Base-by-base conservation (phyloP, 2,329 filamentous ascomycete genomes). In the Botrytis fragariae region DNA sequence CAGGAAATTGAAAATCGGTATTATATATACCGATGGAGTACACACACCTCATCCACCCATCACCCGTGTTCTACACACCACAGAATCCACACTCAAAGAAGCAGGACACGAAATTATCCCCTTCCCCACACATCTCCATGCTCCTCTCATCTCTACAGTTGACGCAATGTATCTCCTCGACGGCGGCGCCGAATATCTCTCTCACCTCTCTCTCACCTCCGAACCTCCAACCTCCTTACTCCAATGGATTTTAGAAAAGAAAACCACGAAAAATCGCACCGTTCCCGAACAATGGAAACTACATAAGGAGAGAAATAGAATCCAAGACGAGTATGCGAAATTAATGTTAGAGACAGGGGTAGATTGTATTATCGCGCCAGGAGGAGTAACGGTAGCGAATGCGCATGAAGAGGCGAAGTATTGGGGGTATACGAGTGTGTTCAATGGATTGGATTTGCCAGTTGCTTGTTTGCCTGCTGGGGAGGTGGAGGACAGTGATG, bases 1-100 rank as follows among this genome's bases (percentile, higher is more conserved):
- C 22, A 82, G 81, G 78, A 76, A 74, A 0, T 81, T 83, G 2
- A 82, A 82, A 51, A 83, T 84, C 67, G 81, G 82, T 6, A 67
- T 79, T 3, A 76, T 79, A 51, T 79, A 75, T 63, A 67, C 75
- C 22, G 78, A 79, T 62, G 68, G 70, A 0, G 69, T 78, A 1
- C 78, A 78, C 1, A 72, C 37, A 0, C 73, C 75, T 22, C 75
- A 76, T 60, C 74, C 73, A 32, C 71, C 73, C 18, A 74, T 73
- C 42, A 20, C 72, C n/a, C 73, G 62, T 4, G 37, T 37, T 0
- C 45, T 73, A 0, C 32, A 32, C 25, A 1, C 12, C 12, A 59
- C 65, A 8, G 37, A 39, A 14, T 10, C 39, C 0, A 18, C 42
- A 14, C n/a, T 73, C 12, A 22, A 25, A 14, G 1, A 25, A 14